Base-by-base conservation (phyloP, 768 basidiomycete species). In the Lentinula aciculospora region DNA sequence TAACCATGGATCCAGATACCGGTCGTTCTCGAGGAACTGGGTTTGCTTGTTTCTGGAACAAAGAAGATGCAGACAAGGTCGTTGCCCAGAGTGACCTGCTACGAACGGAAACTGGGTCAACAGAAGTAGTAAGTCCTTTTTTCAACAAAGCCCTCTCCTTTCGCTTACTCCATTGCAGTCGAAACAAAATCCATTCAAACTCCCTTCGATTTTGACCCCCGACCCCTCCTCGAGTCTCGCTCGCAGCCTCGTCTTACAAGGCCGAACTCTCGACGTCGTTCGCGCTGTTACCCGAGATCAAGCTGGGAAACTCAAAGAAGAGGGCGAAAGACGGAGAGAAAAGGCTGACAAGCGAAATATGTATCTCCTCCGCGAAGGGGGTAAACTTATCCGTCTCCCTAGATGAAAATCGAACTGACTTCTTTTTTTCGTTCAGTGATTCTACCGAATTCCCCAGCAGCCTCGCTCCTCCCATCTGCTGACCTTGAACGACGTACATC, bases 1-100 rank as follows among this genome's bases (percentile, higher is more conserved):
- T 98, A 53, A 89, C 95, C 0, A 75, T 94, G 71, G 97, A 98
- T 63, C 78, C 75, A 6, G 83, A 77, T 1, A 93, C 88, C 1
- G 92, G 88, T 17, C 86, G 94, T 46, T 94, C 96, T 23, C 81
- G 94, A 46, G 97, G 97, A 25, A 96, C 94, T 5, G 97, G 94
- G 3, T 99, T 99, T 67, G 94, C 88, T 2, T 98, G 94, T 69
- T 98, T 96, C 73, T 98, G 96, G 94, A 92, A 95, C 58, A 84
- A 81, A 60, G 89, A 85, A 61, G 89, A 95, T 61, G 95, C 95
- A 15, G 87, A 95, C 66, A 85, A 84, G 59, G 93, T 85, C 8
- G 78, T 98, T 23, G 78, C 85, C 55, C 90, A 94, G 66, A 89
- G 93, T 59, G 85, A 91, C 25, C 74, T 86, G 4, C 71, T 93